Conservation (phyloP, 495 filamentous ascomycete species). For the Talaromyces ruber region DNA sequence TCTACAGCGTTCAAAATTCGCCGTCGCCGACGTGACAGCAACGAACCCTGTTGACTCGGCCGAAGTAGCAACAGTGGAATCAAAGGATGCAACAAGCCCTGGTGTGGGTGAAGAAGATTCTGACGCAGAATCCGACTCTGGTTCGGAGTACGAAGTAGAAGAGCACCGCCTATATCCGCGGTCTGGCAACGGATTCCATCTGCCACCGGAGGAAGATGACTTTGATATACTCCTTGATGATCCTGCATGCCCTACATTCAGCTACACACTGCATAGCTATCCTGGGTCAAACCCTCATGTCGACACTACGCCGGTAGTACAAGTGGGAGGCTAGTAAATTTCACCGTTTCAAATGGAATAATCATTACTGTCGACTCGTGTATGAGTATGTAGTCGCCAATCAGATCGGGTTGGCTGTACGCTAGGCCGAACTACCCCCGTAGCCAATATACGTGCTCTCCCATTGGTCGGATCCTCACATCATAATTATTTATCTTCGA, state of each 20-base stretch:
- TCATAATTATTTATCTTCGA: not conserved
- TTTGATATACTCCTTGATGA: constrained; percentile 37
- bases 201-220: constrained; percentile 25
- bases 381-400: not conserved
- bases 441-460: not conserved
- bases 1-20: constrained; percentile 17
- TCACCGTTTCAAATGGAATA: not conserved
- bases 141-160: constrained; percentile 26
- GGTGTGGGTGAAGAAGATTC: not conserved
- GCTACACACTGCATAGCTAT: constrained; percentile 25
- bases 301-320: not conserved
- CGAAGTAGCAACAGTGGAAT: constrained; percentile 1
- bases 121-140: constrained; percentile 7
- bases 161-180: constrained; percentile 58
- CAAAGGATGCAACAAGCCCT: not conserved
- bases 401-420: not conserved
- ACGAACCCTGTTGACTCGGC: not conserved
- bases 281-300: constrained; percentile 6
- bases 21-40: constrained; percentile 4
- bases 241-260: constrained; percentile 32
- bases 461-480: not conserved
- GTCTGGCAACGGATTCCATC: constrained; percentile 44
- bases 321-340: constrained; percentile 10
- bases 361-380: not conserved
- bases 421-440: not conserved